Evolutionary conservation across 2,329 filamentous ascomycete species (phyloP), one percentile per base, ranked within the genome.

Genomic region (Botryosphaeria dothidea): DNA sequence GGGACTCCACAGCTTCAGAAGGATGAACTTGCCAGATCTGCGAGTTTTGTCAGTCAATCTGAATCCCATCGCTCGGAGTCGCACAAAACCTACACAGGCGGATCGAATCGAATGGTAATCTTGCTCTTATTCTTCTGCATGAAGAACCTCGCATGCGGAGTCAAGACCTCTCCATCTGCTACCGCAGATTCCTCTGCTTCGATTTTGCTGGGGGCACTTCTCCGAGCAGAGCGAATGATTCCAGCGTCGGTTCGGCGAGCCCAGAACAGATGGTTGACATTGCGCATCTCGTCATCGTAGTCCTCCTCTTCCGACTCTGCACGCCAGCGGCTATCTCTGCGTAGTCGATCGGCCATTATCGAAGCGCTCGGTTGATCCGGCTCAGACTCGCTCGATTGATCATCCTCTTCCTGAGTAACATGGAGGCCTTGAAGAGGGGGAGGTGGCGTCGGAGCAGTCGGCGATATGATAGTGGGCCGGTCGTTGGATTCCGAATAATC

Each of bases 1-100:
- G 1, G 91, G 90, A 71, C 89, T 93, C 91, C 92, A 97, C 75
- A 97, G 87, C 81, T 97, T 97, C 68, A 98, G 82, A 46, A 97
- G 79, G 61, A 98, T 90, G 75, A 91, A 96, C 65, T 92, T 86
- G 4, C 91, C 92, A 11, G 91, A 92, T 8, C 84, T 86, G 67
- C 34, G 45, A 13, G 25, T 7, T 21, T 4, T 17, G 38, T 67
- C 58, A 67, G 66, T 56, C 6, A 51, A 21, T 3, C 51, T 56
- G 8, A 17, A 31, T 8, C 11, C 15, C 2, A 5, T 21, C 8
- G 19, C 9, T 19, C 4, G 6, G 36, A 2, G 11, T 15, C 0
- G 23, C n/a, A 31, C 23, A 49, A 46, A 52, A 81, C 84, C 76
- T 79, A 85, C 66, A 95, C 86, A 0, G 91, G 90, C 65, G 92